Evolutionary conservation across 352 stramenopile species (phyloP).

Genomic region (Globisporangium mamillatum): DNA sequence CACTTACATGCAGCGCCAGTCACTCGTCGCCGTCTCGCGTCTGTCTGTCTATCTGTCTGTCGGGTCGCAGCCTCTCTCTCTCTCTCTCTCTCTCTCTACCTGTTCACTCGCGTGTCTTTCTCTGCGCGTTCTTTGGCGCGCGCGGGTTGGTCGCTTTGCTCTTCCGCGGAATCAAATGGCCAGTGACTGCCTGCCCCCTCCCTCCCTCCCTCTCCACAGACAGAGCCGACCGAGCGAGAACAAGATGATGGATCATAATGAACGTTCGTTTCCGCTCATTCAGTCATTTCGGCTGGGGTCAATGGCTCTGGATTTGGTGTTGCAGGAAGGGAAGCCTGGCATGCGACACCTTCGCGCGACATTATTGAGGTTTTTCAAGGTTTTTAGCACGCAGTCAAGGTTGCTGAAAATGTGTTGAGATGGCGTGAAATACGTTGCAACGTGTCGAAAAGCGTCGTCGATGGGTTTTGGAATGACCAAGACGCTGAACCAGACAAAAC

Average conservation of each 20-base stretch:
- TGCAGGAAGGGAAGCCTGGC: neutral
- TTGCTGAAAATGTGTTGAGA: neutral
- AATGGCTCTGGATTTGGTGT: neutral
- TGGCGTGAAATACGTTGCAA: neutral
- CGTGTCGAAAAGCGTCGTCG: neutral
- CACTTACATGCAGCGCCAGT: constrained; percentile 4
- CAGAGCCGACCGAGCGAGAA: neutral
- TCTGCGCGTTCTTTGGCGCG: constrained; percentile 3
- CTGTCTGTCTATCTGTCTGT: neutral
- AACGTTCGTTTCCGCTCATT: constrained; percentile 24
- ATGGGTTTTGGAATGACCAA: neutral
- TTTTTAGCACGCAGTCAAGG: neutral
- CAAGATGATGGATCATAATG: constrained; percentile 29
- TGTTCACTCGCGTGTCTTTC: neutral
- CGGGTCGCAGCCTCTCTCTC: neutral
- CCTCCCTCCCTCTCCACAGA: constrained; percentile 3
- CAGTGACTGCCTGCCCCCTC: constrained; percentile 4
- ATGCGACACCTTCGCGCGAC: constrained; percentile 7
- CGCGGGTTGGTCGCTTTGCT: neutral
- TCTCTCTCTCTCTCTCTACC: neutral
- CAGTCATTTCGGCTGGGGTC: neutral
- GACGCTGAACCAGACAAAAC: neutral
- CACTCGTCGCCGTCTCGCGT: neutral
- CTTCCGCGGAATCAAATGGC: constrained; percentile 13
- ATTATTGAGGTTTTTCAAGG: neutral